These are phyloP conservation scores for Colletotrichum sp. DNA, from an alignment of 2,329 filamentous ascomycete species.

Conservation along the genomic window DNA sequence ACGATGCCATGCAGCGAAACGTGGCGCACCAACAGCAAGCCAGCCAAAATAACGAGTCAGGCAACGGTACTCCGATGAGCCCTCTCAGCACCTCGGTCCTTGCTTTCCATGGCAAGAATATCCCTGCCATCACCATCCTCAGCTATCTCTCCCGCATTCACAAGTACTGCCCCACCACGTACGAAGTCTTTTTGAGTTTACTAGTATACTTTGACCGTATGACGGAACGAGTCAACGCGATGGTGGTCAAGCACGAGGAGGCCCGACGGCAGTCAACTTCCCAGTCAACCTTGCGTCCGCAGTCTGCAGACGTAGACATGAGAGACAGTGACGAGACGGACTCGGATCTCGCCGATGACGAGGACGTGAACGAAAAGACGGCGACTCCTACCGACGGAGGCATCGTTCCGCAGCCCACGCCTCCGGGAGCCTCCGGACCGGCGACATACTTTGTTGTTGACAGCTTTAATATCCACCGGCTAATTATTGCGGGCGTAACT, in stretches of 20 bases:
- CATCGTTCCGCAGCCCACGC: not conserved
- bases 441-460: constrained; percentile 87
- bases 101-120: constrained; percentile 97
- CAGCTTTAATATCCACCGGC: constrained; percentile 97
- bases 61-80: constrained; percentile 64
- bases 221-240: constrained; percentile 92
- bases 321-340: constrained; percentile 47
- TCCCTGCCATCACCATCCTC: constrained; percentile 94
- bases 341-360: constrained; percentile 55
- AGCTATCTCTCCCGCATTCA: constrained; percentile 97
- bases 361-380: constrained; percentile 31
- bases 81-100: constrained; percentile 72
- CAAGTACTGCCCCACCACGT: constrained; percentile 98
- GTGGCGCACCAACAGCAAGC: constrained; percentile 64
- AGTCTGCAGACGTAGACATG: constrained; percentile 37
- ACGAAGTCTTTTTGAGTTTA: constrained; percentile 94
- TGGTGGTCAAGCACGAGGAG: constrained; percentile 73
- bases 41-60: constrained; percentile 47
- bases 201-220: constrained; percentile 98
- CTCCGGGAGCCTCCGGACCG: constrained; percentile 27
- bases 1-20: constrained; percentile 85
- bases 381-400: constrained; percentile 26
- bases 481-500: constrained; percentile 96
- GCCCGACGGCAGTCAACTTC: constrained; percentile 41
- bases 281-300: constrained; percentile 27